phyloP scores from a whole-genome alignment of 2,329 filamentous ascomycete genomes.

The Colletotrichum musicola region DNA sequence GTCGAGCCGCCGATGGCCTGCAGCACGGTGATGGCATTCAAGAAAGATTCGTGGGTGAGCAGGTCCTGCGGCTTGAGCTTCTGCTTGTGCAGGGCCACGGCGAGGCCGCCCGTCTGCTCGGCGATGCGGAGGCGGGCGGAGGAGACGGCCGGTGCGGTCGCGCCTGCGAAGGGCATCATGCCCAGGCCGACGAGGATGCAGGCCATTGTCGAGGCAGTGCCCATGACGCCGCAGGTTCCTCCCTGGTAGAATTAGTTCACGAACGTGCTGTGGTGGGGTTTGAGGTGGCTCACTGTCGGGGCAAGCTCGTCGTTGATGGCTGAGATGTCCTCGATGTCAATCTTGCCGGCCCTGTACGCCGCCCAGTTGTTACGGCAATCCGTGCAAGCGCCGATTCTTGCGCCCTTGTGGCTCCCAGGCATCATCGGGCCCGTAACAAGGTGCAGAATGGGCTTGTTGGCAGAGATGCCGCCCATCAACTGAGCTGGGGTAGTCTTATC shows the following conservation, averaged over 20 bases:
- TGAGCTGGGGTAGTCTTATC: constrained; percentile 82
- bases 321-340: constrained; percentile 79
- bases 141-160: constrained; percentile 82
- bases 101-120: constrained; percentile 76
- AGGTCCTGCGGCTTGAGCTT: constrained; percentile 78
- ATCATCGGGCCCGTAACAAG: constrained; percentile 82
- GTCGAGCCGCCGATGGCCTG: constrained; percentile 89
- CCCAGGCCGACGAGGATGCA: constrained; percentile 86
- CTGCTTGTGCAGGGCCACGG: constrained; percentile 75
- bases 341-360: constrained; percentile 71
- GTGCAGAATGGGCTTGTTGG: constrained; percentile 78
- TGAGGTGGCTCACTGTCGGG: constrained; percentile 66
- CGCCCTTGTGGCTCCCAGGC: constrained; percentile 75
- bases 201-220: constrained; percentile 91
- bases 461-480: constrained; percentile 81
- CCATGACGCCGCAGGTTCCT: constrained; percentile 92
- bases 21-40: constrained; percentile 88
- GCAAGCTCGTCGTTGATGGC: constrained; percentile 80
- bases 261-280: not conserved
- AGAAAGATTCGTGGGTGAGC: constrained; percentile 80
- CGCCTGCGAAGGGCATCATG: constrained; percentile 82
- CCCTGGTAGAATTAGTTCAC: constrained; percentile 52
- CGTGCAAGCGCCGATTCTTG: constrained; percentile 78
- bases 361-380: constrained; percentile 83
- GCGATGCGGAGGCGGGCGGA: constrained; percentile 86